Conservation (phyloP, 352 stramenopile genomes). For the Phytopythium oedochilum region DNA sequence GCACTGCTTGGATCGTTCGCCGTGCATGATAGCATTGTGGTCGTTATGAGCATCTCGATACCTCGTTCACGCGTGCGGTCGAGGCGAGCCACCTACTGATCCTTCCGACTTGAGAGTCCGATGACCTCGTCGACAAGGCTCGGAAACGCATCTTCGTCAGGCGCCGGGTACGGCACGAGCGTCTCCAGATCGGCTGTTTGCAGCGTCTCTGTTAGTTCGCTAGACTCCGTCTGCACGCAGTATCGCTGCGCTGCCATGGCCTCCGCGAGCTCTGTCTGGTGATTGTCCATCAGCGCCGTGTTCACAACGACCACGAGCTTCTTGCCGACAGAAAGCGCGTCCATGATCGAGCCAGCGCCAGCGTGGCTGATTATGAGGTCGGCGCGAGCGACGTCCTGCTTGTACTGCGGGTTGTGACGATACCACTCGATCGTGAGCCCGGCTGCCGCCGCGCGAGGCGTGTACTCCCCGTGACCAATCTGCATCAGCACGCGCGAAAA, state of each 20-base stretch:
- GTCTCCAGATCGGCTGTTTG: constrained; percentile 28
- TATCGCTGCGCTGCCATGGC: constrained; percentile 81
- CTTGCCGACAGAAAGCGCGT: constrained; percentile 80
- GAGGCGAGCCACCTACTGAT: no score
- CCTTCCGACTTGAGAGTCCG: constrained; percentile 14
- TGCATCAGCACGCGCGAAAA: constrained; percentile 69
- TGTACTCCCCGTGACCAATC: constrained; percentile 74
- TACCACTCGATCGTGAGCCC: constrained; percentile 65
- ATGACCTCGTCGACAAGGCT: constrained; percentile 56
- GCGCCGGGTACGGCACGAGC: constrained; percentile 47
- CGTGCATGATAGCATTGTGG: no score
- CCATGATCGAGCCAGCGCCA: constrained; percentile 93
- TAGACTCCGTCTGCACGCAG: constrained; percentile 50
- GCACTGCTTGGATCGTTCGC: no score
- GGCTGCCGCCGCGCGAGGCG: constrained; percentile 25
- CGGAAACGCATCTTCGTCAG: constrained; percentile 63
- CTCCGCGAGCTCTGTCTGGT: constrained; percentile 93
- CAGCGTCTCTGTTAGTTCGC: constrained; percentile 29
- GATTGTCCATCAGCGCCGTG: constrained; percentile 95
- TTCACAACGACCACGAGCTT: constrained; percentile 94
- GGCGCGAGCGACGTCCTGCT: constrained; percentile 84
- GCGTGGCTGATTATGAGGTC: constrained; percentile 95
- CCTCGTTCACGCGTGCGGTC: no score
- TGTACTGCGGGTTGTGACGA: constrained; percentile 89
- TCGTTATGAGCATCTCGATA: no score